These are phyloP conservation scores for Galerina sulciceps DNA, from an alignment of 768 basidiomycete genomes.

Conservation along the genomic window DNA sequence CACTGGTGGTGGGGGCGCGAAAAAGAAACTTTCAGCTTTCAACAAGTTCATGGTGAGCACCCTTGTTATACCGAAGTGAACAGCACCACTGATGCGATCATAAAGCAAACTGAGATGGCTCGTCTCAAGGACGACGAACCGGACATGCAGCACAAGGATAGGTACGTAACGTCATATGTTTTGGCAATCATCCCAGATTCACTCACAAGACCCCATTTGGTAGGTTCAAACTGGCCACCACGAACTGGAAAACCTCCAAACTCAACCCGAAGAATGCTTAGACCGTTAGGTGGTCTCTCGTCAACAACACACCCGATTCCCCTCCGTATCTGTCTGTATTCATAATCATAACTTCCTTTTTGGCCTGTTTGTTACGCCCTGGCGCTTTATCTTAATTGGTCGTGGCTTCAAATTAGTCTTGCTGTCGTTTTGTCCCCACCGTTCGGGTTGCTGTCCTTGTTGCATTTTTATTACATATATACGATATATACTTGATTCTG, in stretches of 20 bases:
- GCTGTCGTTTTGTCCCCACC: constrained; percentile 23
- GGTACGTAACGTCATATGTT: constrained; percentile 46
- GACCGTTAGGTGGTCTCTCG: not conserved
- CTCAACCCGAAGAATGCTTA: constrained; percentile 56
- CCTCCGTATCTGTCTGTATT: constrained; percentile 10
- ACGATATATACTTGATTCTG: constrained; percentile 25
- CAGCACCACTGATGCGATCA: constrained; percentile 7
- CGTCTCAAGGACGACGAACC: constrained; percentile 79
- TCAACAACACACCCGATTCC: constrained; percentile 4
- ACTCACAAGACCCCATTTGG: constrained; percentile 16
- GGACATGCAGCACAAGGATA: constrained; percentile 71
- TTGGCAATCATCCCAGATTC: constrained; percentile 6
- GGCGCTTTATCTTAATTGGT: constrained; percentile 28
- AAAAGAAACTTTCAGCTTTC: constrained; percentile 72
- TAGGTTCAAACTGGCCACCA: constrained; percentile 74
- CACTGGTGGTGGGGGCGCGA: constrained; percentile 46
- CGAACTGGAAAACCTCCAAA: constrained; percentile 79
- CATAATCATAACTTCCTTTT: constrained; percentile 15
- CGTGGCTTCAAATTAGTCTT: constrained; percentile 24
- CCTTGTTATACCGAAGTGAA: not conserved
- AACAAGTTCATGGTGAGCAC: constrained; percentile 70
- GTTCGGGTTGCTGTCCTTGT: constrained; percentile 26
- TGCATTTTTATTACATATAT: constrained; percentile 31
- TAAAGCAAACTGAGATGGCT: constrained; percentile 76
- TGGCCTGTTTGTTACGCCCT: constrained; percentile 12